A percentile compares a stretch with the other conserved stretches of the same genome.
Conservation (phyloP, 2,329 filamentous ascomycete species). For the Fusarium pseudonygamai region DNA sequence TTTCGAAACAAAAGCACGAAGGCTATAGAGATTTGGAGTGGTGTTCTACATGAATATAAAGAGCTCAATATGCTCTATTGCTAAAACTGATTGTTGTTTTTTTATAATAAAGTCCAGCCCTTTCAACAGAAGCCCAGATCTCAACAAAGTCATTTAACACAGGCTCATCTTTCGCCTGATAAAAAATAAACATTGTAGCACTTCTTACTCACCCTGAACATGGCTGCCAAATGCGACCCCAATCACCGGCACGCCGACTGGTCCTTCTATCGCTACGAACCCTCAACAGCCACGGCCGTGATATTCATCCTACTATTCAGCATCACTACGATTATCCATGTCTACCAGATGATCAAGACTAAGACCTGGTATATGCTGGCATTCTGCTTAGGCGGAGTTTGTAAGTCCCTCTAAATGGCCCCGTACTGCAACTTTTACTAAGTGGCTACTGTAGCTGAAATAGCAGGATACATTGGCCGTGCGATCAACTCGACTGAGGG, state of each 20-base stretch:
- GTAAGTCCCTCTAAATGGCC: not conserved
- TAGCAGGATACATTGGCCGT: not conserved
- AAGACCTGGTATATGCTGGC: not conserved
- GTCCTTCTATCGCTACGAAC: not conserved
- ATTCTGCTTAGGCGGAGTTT: not conserved
- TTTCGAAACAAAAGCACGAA: not conserved
- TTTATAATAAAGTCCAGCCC: fast-evolving
- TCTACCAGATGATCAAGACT: not conserved
- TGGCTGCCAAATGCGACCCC: not conserved
- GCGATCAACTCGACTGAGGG: not conserved
- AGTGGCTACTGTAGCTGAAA: not conserved
- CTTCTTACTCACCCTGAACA: not conserved
- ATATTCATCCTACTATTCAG: not conserved
- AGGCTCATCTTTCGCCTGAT: not conserved
- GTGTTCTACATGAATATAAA: not conserved
- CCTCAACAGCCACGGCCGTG: not conserved
- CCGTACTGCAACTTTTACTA: not conserved
- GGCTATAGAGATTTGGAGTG: not conserved
- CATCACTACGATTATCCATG: not conserved
- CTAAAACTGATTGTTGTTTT: too few species aligned
- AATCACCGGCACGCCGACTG: not conserved
- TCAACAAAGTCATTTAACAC: not conserved
- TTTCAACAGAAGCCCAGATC: too few species aligned
- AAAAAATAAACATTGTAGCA: not conserved
- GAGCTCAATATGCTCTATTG: not conserved